Base-by-base conservation (phyloP, 2,329 filamentous ascomycete genomes). In the Aspergillus uvarum region DNA sequence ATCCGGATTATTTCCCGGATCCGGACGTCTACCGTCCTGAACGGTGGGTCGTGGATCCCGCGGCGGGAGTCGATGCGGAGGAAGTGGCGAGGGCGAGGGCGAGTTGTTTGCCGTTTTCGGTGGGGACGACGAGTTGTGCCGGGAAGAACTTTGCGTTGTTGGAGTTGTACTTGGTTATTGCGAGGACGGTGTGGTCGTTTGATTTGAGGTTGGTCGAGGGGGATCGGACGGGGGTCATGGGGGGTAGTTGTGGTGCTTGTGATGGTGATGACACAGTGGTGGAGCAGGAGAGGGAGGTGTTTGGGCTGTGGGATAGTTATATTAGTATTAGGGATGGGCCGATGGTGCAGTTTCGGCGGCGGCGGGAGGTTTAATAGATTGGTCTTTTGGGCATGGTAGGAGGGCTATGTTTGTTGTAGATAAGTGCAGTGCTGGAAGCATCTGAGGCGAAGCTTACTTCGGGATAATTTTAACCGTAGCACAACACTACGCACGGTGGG, bases 21-120 rank as follows among this genome's bases (percentile, higher is more conserved):
- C 60, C 70, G 0, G 35, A 66, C 11, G 47, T 42, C 2, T 72
- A 66, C 54, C 29, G 52, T 5, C 70, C 70, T 0, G 80, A 84
- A 64, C 73, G 82, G 0, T 84, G 79, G 74, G 49, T 56, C 4
- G 56, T 54, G n/a, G 56, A 59, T 19, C 35, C 52, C 14, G 4
- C 22, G 6, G 38, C 47, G 2, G 55, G 55, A 0, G 48, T 60
- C 6, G 31, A 54, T 1, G 54, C 49, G 11, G 49, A 54, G 16
- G 58, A 60, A 47, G 54, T 60, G 3, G 58, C 54, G 19, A 7
- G 44, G 42, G 58, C 58, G 3, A 26, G 54, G 2, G 53, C 49
- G 12, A 56, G 54, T 11, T 56, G 54, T 47, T 35, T 51, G 24
- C 55, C 55, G 16, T 57, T 57, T 12, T 29, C 55, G 16, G 35